Evolutionary conservation across 1,284 basidiomycete species (phyloP), one percentile per base, ranked within the genome.

Genomic region (Fomitopsis betulina): DNA sequence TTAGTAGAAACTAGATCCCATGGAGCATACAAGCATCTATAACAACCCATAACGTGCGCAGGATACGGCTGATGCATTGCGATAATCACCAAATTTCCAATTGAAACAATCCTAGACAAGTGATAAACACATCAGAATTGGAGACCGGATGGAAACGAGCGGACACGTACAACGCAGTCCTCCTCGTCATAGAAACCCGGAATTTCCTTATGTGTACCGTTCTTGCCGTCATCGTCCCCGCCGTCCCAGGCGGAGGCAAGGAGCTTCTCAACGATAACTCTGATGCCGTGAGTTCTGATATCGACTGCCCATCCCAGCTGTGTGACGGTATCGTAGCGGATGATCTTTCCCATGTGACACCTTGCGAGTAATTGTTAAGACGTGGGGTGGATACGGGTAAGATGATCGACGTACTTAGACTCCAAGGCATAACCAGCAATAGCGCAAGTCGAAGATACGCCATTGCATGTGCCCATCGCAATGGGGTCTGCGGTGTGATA

Each of bases 401-500:
- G n/a, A 23, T 47, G 17, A 50, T 33, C 30, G 6, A 73, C 79
- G 49, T 55, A 87, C 84, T 78, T 77, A 45, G 85, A 80, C 71
- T 93, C 90, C 80, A 93, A 78, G 0, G 91, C 90, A 65, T 88
- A 91, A 15, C 91, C 91, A 21, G 76, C 87, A 1, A 89, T 65
- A 5, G 86, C 81, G 67, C 91, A 51, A 5, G 32, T 21, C n/a
- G 49, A 51, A 6, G 49, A 30, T 9, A 51, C 49, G n/a, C 49
- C 49, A n/a, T 33, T 51, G n/a, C 49, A 51, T 6, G 83, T 87
- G 30, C 91, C 89, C 89, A 90, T 90, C 12, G 91, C 80, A 52
- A 93, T 89, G 1, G 93, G 91, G 70, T 95, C 93, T 0, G 87
- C 93, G 23, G 89, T 94, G 68, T 95, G 89, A 72, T 89, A 95